These are phyloP conservation scores for Persicaria tinctoria DNA, from an alignment of 148 eudicot species.

Conservation along the genomic window DNA sequence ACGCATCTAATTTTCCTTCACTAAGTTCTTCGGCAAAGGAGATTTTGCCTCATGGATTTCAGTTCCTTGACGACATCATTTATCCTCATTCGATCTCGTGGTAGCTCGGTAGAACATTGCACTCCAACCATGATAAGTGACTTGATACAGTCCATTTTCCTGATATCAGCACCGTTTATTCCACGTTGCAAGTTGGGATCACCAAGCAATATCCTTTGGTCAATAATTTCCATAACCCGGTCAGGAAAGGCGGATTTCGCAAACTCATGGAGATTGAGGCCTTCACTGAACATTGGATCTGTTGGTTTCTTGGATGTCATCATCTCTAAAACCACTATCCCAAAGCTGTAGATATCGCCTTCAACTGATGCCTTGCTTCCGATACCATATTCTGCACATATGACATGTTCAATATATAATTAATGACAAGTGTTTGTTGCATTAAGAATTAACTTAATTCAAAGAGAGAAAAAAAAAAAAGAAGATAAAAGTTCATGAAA, in stretches of 20 bases:
- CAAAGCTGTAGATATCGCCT: constrained; percentile 28
- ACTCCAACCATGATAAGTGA: constrained; percentile 2
- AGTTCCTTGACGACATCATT: not conserved
- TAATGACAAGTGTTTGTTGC: not conserved
- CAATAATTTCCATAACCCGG: constrained; percentile 11
- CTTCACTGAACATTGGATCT: constrained; percentile 10
- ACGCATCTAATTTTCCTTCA: too few species aligned
- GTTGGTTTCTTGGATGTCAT: constrained; percentile 29
- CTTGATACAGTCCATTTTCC: not conserved
- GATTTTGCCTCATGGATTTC: not conserved
- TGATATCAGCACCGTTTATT: not conserved
- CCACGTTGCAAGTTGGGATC: not conserved
- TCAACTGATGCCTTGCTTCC: constrained; percentile 19
- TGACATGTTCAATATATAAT: not conserved
- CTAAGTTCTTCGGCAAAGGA: not conserved
- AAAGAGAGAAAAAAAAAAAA: not conserved
- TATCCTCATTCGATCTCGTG: not conserved
- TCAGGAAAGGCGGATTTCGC: constrained; percentile 15
- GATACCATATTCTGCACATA: constrained; percentile 21
- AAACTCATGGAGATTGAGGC: constrained; percentile 12
- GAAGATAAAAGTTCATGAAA: not conserved
- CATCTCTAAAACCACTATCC: constrained; percentile 24
- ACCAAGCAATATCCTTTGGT: not conserved
- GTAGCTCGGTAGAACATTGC: not conserved
- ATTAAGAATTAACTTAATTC: not conserved